A percentile compares a stretch with the other conserved stretches of the same genome.
These are phyloP conservation scores for Prunus mira DNA, from an alignment of 306 rosid genomes.

Conservation along the genomic window DNA sequence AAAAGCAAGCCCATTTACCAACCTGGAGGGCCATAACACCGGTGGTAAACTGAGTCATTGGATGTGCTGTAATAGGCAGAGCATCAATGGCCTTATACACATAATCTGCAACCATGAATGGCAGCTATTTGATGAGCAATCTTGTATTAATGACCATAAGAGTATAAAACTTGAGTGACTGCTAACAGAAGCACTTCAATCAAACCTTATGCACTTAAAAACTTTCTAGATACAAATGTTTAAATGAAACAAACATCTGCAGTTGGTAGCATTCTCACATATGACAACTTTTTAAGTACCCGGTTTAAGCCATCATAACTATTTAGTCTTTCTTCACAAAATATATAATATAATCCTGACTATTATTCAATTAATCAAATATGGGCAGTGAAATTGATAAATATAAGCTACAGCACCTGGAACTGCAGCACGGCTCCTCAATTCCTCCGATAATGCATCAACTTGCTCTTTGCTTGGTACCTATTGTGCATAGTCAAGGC, in stretches of 20 bases:
- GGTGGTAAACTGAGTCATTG: slow-evolving; percentile 92
- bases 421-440: slow-evolving; percentile 70
- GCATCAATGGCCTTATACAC: slow-evolving; percentile 90
- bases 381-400: slow-evolving; percentile 14
- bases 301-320: background rate
- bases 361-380: background rate
- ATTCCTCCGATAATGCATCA: slow-evolving; percentile 73
- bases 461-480: slow-evolving; percentile 93
- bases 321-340: background rate
- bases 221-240: background rate
- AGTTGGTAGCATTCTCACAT: slow-evolving; percentile 1
- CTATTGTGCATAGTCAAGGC: slow-evolving; percentile 36
- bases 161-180: background rate
- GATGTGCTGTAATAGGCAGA: slow-evolving; percentile 79
- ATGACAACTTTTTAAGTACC: background rate
- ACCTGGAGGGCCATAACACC: slow-evolving; percentile 99
- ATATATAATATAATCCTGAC: background rate
- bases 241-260: background rate
- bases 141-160: background rate
- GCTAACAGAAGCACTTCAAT: background rate
- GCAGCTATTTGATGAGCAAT: slow-evolving; percentile 18
- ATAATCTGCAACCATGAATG: slow-evolving; percentile 62
- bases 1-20: slow-evolving; percentile 28
- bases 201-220: background rate
- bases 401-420: slow-evolving; percentile 58